phyloP scores from a whole-genome alignment of 1,139 yeast genomes.

The Kurtzmaniella quercitrusa region DNA sequence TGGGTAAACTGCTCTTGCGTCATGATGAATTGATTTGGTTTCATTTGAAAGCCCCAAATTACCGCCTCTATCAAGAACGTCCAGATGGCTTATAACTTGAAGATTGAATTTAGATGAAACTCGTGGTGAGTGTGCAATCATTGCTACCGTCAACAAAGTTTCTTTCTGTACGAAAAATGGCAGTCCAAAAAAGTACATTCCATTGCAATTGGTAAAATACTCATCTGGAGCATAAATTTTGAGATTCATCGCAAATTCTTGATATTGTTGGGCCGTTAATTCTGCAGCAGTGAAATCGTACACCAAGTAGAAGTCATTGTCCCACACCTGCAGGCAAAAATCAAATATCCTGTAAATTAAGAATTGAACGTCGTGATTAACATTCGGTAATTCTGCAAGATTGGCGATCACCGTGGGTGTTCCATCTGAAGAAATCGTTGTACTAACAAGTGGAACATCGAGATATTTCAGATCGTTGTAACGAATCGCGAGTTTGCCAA shows the following conservation, averaged over 20 bases:
- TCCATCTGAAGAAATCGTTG: conserved; percentile 69
- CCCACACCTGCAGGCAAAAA: conserved; percentile 72
- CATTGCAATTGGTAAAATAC: conserved; percentile 50
- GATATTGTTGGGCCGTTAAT: conserved; percentile 27
- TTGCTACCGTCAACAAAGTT: conserved; percentile 13
- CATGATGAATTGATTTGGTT: conserved; percentile 38
- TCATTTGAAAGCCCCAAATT: conserved; percentile 46
- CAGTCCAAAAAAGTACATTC: conserved; percentile 59
- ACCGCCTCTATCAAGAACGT: conserved; percentile 45
- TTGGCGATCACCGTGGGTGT: conserved; percentile 63
- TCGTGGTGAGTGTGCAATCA: conserved; percentile 11
- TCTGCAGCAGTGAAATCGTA: conserved; percentile 67
- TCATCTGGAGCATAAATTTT: conserved; percentile 45
- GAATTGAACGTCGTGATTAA: conserved; percentile 49
- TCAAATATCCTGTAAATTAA: conserved; percentile 63
- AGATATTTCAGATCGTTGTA: conserved; percentile 40
- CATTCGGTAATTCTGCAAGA: conserved; percentile 32
- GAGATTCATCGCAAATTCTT: conserved; percentile 26
- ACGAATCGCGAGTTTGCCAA: conserved; percentile 62
- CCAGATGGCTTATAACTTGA: conserved; percentile 41
- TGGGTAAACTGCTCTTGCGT: conserved; percentile 58
- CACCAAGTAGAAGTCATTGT: conserved; percentile 57
- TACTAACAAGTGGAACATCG: conserved; percentile 52
- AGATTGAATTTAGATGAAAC: conserved; percentile 18
- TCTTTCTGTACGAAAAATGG: conserved; percentile 35